Evolutionary conservation across 2,329 filamentous ascomycete genomes (phyloP).

Genomic region (Didymella sp.): DNA sequence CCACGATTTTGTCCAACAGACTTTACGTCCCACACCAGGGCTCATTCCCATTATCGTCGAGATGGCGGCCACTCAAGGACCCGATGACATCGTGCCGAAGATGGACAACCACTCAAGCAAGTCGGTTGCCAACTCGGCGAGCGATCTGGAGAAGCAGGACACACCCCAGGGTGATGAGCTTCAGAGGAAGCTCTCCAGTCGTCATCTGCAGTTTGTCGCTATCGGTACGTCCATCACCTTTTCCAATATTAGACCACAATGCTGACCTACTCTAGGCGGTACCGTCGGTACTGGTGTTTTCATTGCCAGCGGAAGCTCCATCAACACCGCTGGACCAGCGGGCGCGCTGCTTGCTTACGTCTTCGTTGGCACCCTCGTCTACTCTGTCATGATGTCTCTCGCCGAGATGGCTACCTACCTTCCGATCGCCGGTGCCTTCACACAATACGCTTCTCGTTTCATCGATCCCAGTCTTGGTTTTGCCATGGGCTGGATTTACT

Average conservation of each 20-base stretch:
- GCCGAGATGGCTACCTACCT: constrained; percentile 79
- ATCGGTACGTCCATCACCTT: constrained; percentile 38
- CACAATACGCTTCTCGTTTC: constrained; percentile 77
- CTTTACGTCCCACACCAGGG: constrained; percentile 22
- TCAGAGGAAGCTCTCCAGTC: constrained; percentile 47
- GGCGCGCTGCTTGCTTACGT: constrained; percentile 57
- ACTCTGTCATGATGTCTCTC: constrained; percentile 71
- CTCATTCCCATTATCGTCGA: constrained; percentile 20
- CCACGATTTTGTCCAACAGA: constrained; percentile 17
- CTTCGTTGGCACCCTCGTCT: constrained; percentile 72
- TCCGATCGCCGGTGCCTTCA: constrained; percentile 78
- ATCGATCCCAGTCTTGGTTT: constrained; percentile 76
- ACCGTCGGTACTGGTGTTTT: constrained; percentile 63
- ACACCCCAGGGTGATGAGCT: constrained; percentile 35
- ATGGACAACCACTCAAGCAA: constrained; percentile 42
- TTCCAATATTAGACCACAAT: background rate
- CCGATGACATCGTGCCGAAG: constrained; percentile 37
- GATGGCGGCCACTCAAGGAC: constrained; percentile 32
- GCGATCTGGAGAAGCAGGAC: constrained; percentile 48
- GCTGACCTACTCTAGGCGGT: constrained; percentile 35
- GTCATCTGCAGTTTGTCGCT: constrained; percentile 51
- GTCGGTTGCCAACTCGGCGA: constrained; percentile 37
- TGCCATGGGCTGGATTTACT: constrained; percentile 83
- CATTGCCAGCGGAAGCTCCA: constrained; percentile 57
- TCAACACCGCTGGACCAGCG: constrained; percentile 58